Conservation (phyloP, 257 asterid genomes). For the Plantago ovata region DNA sequence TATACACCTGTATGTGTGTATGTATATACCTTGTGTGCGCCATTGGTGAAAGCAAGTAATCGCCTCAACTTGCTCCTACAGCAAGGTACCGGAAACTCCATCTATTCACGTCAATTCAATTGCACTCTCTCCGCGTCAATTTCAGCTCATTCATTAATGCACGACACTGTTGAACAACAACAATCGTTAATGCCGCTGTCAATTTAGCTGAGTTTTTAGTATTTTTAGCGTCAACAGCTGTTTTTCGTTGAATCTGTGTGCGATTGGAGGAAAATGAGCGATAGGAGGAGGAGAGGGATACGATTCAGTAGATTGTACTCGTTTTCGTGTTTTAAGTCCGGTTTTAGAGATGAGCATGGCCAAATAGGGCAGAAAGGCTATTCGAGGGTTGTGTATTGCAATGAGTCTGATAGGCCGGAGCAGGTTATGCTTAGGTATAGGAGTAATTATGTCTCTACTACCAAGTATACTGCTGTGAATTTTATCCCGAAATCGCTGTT, state of each 20-base stretch:
- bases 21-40: conserved; percentile 13
- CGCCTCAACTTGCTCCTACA: conserved; percentile 37
- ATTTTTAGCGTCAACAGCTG: background rate
- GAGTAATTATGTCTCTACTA: conserved; percentile 81
- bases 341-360: conserved; percentile 52
- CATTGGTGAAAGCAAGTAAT: conserved; percentile 49
- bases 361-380: conserved; percentile 86
- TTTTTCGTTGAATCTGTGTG: background rate
- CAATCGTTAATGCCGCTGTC: conserved; percentile 13
- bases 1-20: conserved; percentile 13
- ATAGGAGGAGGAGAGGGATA: conserved; percentile 32
- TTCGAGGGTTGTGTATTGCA: conserved; percentile 76
- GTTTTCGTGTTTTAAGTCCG: conserved; percentile 57
- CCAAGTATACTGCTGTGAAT: conserved; percentile 72
- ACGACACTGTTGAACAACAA: background rate
- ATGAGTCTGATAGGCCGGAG: conserved; percentile 72
- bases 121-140: background rate
- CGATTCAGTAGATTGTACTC: conserved; percentile 62
- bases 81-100: conserved; percentile 32
- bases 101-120: background rate
- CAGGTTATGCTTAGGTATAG: conserved; percentile 53
- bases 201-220: background rate
- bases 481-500: conserved; percentile 87
- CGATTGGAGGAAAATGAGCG: conserved; percentile 37
- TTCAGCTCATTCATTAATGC: background rate